Evolutionary conservation across 176 grass and related monocot species (phyloP).

Genomic region (Puccinellia tenuiflora): DNA sequence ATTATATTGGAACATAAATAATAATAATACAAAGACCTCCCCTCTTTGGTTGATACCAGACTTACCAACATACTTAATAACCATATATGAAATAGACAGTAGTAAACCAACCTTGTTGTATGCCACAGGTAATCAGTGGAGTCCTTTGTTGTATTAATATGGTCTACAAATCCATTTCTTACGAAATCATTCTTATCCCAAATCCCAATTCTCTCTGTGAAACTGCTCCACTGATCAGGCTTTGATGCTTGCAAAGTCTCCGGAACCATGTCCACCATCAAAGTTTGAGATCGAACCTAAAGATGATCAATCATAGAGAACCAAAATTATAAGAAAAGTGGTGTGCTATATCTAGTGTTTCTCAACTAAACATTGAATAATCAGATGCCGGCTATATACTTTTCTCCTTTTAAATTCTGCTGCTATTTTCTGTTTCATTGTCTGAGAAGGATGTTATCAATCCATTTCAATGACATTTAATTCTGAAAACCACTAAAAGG

Average conservation of each 20-base stretch:
- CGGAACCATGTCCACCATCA: slow-evolving; percentile 57
- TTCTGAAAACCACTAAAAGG: background rate
- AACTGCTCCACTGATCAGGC: slow-evolving; percentile 54
- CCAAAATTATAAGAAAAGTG: background rate
- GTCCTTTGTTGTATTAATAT: slow-evolving; percentile 97
- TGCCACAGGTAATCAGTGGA: slow-evolving; percentile 98
- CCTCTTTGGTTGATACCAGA: background rate
- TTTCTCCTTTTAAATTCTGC: background rate
- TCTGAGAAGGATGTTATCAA: background rate
- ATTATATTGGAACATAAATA: slow-evolving; percentile 9
- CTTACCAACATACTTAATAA: background rate
- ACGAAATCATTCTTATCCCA: slow-evolving; percentile 72
- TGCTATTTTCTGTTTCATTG: slow-evolving; percentile 6
- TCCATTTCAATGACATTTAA: slow-evolving; percentile 12
- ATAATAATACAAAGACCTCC: slow-evolving; percentile 7
- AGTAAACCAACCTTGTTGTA: slow-evolving; percentile 69
- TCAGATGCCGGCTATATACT: background rate
- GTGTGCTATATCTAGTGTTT: background rate
- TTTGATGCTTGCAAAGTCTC: slow-evolving; percentile 49
- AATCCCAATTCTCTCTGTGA: slow-evolving; percentile 63
- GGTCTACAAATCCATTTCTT: slow-evolving; percentile 69
- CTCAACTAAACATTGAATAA: background rate
- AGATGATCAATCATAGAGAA: slow-evolving; percentile 10
- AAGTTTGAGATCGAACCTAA: slow-evolving; percentile 79
- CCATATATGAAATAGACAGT: background rate